A percentile compares a stretch with the other conserved stretches of the same genome.
These are phyloP conservation scores for Leishmania amazonensis DNA, from an alignment of 208 protist genomes.

Conservation along the genomic window DNA sequence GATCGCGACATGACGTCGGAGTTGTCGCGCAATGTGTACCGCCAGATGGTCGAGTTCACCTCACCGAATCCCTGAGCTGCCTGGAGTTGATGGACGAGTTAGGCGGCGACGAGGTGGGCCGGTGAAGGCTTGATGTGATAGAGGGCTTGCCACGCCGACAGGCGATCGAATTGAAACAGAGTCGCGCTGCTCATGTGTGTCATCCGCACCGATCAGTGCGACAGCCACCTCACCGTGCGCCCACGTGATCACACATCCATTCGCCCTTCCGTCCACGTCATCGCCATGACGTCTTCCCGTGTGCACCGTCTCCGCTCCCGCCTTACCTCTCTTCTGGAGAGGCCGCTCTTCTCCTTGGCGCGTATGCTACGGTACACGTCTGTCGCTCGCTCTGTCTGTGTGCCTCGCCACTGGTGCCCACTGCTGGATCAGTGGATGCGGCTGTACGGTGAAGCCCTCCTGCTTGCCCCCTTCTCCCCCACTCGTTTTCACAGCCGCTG, in stretches of 20 bases:
- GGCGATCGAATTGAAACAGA: not conserved
- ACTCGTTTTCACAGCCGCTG: too few species aligned
- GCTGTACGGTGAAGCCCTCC: too few species aligned
- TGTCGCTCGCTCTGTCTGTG: not conserved
- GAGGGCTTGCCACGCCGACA: not conserved
- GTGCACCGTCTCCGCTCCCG: not conserved
- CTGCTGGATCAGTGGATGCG: too few species aligned
- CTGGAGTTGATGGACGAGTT: not conserved
- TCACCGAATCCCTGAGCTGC: conserved; percentile 4
- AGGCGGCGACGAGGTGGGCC: not conserved
- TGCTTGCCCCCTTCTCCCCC: too few species aligned
- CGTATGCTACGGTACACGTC: not conserved
- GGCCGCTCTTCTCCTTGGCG: not conserved
- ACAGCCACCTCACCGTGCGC: not conserved
- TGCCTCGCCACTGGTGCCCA: too few species aligned
- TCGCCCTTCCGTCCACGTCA: not conserved
- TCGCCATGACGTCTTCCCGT: not conserved
- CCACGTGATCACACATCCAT: not conserved
- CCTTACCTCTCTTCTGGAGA: not conserved
- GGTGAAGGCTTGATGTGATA: not conserved
- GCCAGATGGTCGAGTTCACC: conserved; percentile 22
- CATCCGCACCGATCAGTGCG: not conserved
- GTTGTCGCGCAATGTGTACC: conserved; percentile 24
- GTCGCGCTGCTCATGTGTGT: not conserved
- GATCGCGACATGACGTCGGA: conserved; percentile 26